These are phyloP conservation scores for Sphaerobolus stellatus DNA, from an alignment of 1,284 basidiomycete genomes.

Conservation along the genomic window DNA sequence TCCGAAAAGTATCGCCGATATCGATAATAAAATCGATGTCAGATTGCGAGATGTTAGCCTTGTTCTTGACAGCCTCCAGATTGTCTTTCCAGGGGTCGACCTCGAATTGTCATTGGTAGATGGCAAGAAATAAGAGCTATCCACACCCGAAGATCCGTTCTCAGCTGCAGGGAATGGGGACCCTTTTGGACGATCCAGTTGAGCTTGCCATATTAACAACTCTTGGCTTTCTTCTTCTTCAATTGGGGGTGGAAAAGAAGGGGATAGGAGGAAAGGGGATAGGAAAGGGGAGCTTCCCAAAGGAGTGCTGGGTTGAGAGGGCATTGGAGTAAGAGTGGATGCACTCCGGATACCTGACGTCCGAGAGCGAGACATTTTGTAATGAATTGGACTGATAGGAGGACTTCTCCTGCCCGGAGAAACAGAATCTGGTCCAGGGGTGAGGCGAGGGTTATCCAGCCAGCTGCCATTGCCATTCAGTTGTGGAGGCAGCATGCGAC, in stretches of 20 bases:
- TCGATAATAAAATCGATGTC: neutral
- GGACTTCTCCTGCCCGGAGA: slow-evolving; percentile 4
- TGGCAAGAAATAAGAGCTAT: slow-evolving; percentile 12
- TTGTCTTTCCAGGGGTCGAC: neutral
- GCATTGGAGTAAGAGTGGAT: slow-evolving; percentile 6
- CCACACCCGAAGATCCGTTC: neutral
- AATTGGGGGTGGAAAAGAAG: neutral
- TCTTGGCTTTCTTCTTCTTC: slow-evolving; percentile 9
- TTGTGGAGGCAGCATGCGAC: neutral
- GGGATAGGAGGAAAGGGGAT: slow-evolving; percentile 1
- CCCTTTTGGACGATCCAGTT: neutral
- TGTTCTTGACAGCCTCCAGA: slow-evolving; percentile 1
- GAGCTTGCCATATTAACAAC: neutral
- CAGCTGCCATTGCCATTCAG: neutral
- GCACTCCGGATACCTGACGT: slow-evolving; percentile 7
- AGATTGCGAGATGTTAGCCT: neutral
- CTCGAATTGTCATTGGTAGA: neutral
- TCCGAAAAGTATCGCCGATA: neutral
- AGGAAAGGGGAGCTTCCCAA: slow-evolving; percentile 10
- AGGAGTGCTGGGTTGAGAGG: slow-evolving; percentile 6
- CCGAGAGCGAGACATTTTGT: slow-evolving; percentile 5
- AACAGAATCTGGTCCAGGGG: neutral
- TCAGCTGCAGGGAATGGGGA: slow-evolving; percentile 2
- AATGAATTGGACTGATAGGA: slow-evolving; percentile 9
- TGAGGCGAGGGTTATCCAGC: neutral